phyloP scores from a whole-genome alignment of 2,329 filamentous ascomycete genomes.

The Gyromitra esculenta region DNA sequence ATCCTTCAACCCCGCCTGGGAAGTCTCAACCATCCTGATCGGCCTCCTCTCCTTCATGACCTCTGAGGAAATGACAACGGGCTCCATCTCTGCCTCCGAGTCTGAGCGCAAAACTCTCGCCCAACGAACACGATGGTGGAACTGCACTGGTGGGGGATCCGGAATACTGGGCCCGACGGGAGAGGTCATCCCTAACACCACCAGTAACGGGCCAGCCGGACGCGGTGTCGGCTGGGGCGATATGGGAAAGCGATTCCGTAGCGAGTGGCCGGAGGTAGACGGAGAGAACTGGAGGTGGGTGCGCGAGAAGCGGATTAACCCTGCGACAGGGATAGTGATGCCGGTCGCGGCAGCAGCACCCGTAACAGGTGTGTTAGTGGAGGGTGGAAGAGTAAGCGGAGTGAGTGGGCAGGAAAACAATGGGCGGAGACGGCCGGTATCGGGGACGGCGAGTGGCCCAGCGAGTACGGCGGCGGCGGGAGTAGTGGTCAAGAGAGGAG shows the following conservation, averaged over 20 bases:
- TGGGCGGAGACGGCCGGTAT: slow-evolving; percentile 19
- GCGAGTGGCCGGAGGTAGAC: slow-evolving; percentile 90
- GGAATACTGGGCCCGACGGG: slow-evolving; percentile 64
- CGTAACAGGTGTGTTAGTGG: not conserved
- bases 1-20: slow-evolving; percentile 98
- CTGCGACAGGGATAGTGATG: slow-evolving; percentile 75
- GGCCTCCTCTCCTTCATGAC: slow-evolving; percentile 98
- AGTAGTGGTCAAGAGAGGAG: slow-evolving; percentile 81
- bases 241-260: slow-evolving; percentile 86
- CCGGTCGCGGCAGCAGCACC: slow-evolving; percentile 59
- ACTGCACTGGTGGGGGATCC: slow-evolving; percentile 88
- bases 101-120: slow-evolving; percentile 82
- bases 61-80: slow-evolving; percentile 97
- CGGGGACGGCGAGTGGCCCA: slow-evolving; percentile 63
- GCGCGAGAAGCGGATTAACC: slow-evolving; percentile 80
- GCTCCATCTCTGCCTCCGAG: slow-evolving; percentile 79
- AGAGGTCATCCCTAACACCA: slow-evolving; percentile 58
- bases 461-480: slow-evolving; percentile 67
- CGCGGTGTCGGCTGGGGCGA: slow-evolving; percentile 70
- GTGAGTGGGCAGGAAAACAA: not conserved
- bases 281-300: slow-evolving; percentile 93
- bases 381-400: not conserved
- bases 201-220: slow-evolving; percentile 69
- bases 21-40: slow-evolving; percentile 94
- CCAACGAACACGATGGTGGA: slow-evolving; percentile 89